Conservation (phyloP, 2,329 filamentous ascomycete species). For the Pseudocercospora crystallina region DNA sequence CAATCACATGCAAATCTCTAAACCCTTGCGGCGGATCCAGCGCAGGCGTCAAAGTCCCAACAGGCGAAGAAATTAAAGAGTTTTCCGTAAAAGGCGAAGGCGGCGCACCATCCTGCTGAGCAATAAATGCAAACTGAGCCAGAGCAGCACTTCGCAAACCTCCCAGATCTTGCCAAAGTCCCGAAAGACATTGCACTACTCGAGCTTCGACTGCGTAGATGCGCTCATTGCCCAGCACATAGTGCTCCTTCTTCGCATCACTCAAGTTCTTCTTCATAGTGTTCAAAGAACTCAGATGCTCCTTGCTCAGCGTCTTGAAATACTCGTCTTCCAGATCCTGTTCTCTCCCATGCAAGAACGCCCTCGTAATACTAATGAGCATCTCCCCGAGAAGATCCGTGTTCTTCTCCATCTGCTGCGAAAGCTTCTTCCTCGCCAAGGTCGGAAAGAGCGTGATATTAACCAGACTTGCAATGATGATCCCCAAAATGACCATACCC, state of each 20-base stretch:
- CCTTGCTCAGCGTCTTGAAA: conserved; percentile 57
- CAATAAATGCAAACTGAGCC: conserved; percentile 82
- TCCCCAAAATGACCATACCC: conserved; percentile 80
- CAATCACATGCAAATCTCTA: conserved; percentile 44
- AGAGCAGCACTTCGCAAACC: conserved; percentile 85
- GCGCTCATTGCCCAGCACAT: conserved; percentile 73
- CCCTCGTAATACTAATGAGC: conserved; percentile 75
- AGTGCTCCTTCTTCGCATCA: conserved; percentile 89
- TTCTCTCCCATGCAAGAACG: conserved; percentile 81
- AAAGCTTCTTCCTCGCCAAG: conserved; percentile 72
- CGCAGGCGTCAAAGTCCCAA: conserved; percentile 4
- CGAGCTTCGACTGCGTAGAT: conserved; percentile 77
- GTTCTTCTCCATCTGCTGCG: conserved; percentile 69
- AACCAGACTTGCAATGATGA: conserved; percentile 67
- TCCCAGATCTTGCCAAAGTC: conserved; percentile 82
- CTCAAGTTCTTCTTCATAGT: conserved; percentile 73
- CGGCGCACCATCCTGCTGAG: conserved; percentile 49
- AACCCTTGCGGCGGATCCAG: conserved; percentile 12
- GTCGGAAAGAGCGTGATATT: conserved; percentile 77
- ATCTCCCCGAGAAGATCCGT: conserved; percentile 77
- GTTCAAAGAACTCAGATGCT: conserved; percentile 67
- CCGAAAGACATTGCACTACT: conserved; percentile 80
- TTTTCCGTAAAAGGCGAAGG: conserved; percentile 3
- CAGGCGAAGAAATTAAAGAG: conserved; percentile 16
- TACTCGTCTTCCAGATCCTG: conserved; percentile 68